These are phyloP conservation scores for Aspergillus tubingensis DNA, from an alignment of 2,329 filamentous ascomycete genomes.

Conservation along the genomic window DNA sequence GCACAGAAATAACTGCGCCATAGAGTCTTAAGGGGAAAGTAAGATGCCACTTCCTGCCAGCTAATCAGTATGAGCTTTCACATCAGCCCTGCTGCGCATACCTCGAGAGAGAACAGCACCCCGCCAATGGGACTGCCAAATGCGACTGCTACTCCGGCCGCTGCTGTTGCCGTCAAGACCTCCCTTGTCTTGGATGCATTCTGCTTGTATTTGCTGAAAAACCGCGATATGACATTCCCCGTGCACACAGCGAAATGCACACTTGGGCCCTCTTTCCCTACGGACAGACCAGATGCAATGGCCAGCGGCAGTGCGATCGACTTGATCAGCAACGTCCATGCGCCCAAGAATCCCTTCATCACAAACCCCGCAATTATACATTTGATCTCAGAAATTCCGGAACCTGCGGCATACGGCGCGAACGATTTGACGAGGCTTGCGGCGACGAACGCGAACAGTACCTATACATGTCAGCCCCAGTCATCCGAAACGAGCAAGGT, in stretches of 20 bases:
- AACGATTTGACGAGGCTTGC: conserved; percentile 86
- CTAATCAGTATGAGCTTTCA: conserved; percentile 18
- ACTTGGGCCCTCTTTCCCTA: conserved; percentile 95
- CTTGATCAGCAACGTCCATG: conserved; percentile 91
- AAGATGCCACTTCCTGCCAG: conserved; percentile 80
- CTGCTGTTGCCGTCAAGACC: conserved; percentile 90
- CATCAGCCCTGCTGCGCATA: conserved; percentile 23
- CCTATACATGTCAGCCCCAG: conserved; percentile 46
- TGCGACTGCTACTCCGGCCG: conserved; percentile 91
- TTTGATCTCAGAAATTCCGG: conserved; percentile 98
- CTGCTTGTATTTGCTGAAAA: conserved; percentile 88
- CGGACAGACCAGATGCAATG: conserved; percentile 89
- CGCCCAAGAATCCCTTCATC: conserved; percentile 96
- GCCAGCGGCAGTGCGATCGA: conserved; percentile 86
- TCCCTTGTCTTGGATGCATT: conserved; percentile 95
- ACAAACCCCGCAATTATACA: conserved; percentile 98
- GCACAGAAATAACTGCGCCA: conserved; percentile 99
- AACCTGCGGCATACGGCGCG: conserved; percentile 93
- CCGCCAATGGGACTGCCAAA: conserved; percentile 98
- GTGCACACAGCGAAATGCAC: conserved; percentile 99
- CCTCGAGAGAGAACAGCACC: conserved; percentile 90
- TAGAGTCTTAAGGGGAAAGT: conserved; percentile 95
- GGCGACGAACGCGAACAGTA: conserved; percentile 77
- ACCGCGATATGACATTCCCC: conserved; percentile 89
- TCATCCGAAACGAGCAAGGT: neutral